Percentiles rank a stretch among this genome's conserved stretches.
Conservation (phyloP, 768 basidiomycete genomes). For the Kwoniella mangroviensis region DNA sequence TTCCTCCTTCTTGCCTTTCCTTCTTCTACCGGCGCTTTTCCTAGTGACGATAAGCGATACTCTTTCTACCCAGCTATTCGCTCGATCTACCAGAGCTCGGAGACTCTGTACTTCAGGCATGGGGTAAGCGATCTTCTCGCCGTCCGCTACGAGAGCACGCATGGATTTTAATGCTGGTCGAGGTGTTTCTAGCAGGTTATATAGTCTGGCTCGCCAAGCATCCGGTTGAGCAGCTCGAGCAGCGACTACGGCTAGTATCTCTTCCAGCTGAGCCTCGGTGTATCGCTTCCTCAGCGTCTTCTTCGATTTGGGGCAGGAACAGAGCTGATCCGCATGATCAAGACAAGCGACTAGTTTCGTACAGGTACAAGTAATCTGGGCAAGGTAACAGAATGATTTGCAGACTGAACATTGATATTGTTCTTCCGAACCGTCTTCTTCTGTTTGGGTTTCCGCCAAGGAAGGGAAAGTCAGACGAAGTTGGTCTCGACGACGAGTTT, state of each 20-base stretch:
- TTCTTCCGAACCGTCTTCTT: conserved; percentile 83
- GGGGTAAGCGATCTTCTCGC: conserved; percentile 78
- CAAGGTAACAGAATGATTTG: conserved; percentile 93
- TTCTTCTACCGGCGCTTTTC: conserved; percentile 41
- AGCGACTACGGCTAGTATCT: conserved; percentile 68
- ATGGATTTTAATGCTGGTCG: conserved; percentile 77
- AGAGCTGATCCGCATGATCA: conserved; percentile 79
- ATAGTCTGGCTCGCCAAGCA: conserved; percentile 75
- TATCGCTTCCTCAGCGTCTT: conserved; percentile 77
- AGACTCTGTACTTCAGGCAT: conserved; percentile 74
- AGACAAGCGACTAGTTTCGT: conserved; percentile 77
- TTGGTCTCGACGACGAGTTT: conserved; percentile 69
- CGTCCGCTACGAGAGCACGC: conserved; percentile 81
- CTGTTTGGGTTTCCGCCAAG: conserved; percentile 73
- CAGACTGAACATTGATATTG: conserved; percentile 93
- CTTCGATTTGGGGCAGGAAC: conserved; percentile 67
- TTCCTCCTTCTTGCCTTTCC: conserved; percentile 39
- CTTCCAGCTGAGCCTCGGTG: conserved; percentile 74
- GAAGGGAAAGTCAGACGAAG: conserved; percentile 64
- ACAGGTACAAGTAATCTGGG: conserved; percentile 84
- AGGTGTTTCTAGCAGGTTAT: conserved; percentile 71
- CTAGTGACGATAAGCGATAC: conserved; percentile 36
- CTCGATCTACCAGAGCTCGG: conserved; percentile 76
- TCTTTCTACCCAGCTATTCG: conserved; percentile 85
- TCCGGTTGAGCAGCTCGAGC: conserved; percentile 75